Evolutionary conservation across 495 filamentous ascomycete species (phyloP).

Genomic region (Staphylotrichum tortipilum): DNA sequence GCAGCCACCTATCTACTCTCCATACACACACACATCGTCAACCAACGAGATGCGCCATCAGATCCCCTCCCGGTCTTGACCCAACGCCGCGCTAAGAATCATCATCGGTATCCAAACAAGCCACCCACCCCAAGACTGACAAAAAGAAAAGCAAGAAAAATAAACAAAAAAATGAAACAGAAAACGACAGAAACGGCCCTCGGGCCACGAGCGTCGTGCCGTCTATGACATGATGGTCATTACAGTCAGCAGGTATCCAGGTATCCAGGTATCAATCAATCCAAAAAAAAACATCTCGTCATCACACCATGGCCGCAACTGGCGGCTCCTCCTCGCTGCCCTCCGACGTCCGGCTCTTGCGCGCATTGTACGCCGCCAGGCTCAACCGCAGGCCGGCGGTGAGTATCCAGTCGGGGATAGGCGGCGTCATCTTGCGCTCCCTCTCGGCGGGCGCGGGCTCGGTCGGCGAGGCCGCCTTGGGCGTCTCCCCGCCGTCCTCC

Average conservation of each 20-base stretch:
- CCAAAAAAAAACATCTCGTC: no score
- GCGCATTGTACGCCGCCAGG: slow-evolving; percentile 29
- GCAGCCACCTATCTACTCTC: no score
- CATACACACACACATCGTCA: no score
- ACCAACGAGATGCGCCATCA: neutral
- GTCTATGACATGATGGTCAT: neutral
- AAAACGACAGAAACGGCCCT: no score
- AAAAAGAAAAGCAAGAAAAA: neutral
- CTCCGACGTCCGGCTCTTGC: slow-evolving; percentile 10
- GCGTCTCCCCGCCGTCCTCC: no score
- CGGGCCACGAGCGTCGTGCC: neutral
- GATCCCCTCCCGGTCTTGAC: neutral
- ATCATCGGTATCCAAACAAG: slow-evolving; percentile 14
- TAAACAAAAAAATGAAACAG: neutral
- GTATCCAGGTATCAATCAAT: no score
- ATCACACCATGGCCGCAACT: no score
- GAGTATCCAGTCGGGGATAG: slow-evolving; percentile 51
- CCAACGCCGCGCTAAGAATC: slow-evolving; percentile 23
- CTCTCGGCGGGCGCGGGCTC: neutral
- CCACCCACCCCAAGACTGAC: neutral
- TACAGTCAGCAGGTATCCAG: neutral
- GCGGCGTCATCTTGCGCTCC: slow-evolving; percentile 46
- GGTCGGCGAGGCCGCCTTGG: no score
- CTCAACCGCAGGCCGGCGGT: slow-evolving; percentile 39
- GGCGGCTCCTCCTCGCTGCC: neutral